Evolutionary conservation across 768 basidiomycete species (phyloP).

Genomic region (Kwoniella newhampshirensis): DNA sequence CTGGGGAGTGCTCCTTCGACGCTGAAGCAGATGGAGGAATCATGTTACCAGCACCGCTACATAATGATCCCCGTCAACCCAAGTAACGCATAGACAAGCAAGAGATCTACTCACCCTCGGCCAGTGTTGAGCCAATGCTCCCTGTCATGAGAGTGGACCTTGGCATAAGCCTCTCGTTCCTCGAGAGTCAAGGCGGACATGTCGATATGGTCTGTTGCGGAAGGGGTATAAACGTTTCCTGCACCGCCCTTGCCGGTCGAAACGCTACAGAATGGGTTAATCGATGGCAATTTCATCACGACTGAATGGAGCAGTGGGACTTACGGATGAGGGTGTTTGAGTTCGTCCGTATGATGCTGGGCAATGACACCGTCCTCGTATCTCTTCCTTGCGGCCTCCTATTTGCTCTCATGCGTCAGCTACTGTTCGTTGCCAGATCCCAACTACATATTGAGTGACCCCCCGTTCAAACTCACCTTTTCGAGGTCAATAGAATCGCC

Average conservation of each 20-base stretch:
- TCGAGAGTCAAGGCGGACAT: conserved; percentile 39
- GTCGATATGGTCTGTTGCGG: conserved; percentile 20
- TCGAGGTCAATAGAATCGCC: conserved; percentile 33
- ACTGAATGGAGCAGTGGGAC: no score
- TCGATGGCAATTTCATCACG: conserved; percentile 21
- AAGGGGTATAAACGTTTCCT: conserved; percentile 27
- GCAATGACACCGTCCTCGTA: conserved; percentile 42
- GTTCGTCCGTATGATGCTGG: conserved; percentile 36
- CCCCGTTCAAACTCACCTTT: conserved; percentile 34
- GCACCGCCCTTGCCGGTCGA: conserved; percentile 18
- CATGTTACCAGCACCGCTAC: conserved; percentile 43
- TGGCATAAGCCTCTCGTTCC: conserved; percentile 44
- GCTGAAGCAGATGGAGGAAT: conserved; percentile 2
- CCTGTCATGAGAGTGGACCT: conserved; percentile 34
- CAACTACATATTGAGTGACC: no score
- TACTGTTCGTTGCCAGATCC: no score
- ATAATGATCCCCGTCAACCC: neutral
- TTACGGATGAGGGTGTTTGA: conserved; percentile 29
- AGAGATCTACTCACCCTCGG: conserved; percentile 38
- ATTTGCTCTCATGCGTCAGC: neutral
- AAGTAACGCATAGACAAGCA: no score
- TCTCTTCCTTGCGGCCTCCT: conserved; percentile 34
- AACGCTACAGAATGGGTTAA: neutral
- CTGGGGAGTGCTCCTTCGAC: conserved; percentile 18
- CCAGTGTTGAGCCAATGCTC: conserved; percentile 31